A percentile compares a stretch with the other conserved stretches of the same genome.
phyloP scores from a whole-genome alignment of 306 rosid genomes.

The Mimosa pudica region DNA sequence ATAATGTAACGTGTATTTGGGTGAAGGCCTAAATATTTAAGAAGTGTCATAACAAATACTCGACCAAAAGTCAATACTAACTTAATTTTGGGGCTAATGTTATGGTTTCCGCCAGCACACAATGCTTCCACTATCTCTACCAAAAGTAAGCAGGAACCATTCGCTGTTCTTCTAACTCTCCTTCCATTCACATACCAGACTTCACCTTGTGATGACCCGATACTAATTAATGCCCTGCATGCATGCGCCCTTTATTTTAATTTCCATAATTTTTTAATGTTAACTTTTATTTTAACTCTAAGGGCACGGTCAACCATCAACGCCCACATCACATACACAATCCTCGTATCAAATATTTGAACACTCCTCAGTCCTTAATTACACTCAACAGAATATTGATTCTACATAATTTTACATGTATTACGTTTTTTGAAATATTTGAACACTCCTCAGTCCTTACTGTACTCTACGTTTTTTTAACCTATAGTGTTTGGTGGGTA shows the following conservation, averaged over 20 bases:
- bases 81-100: slow-evolving; percentile 39
- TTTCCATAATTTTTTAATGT: neutral
- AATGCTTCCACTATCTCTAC: slow-evolving; percentile 23
- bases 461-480: too few relatives aligned
- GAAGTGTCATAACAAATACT: slow-evolving; percentile 53
- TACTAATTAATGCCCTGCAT: too few relatives aligned
- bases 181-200: neutral
- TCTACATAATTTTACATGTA: too few relatives aligned
- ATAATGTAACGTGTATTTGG: neutral
- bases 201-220: neutral
- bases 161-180: neutral
- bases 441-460: too few relatives aligned
- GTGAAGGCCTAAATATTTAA: slow-evolving; percentile 34
- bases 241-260: neutral
- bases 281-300: too few relatives aligned
- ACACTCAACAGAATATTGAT: neutral
- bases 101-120: slow-evolving; percentile 35
- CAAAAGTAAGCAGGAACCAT: neutral
- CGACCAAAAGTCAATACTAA: slow-evolving; percentile 25
- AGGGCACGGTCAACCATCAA: neutral
- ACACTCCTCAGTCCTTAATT: too few relatives aligned
- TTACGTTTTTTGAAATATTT: neutral
- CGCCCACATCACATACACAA: neutral
- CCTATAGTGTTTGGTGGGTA: too few relatives aligned
- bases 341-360: neutral